Evolutionary conservation across 2,329 filamentous ascomycete genomes (phyloP).

Genomic region (Aspergillus sp.): DNA sequence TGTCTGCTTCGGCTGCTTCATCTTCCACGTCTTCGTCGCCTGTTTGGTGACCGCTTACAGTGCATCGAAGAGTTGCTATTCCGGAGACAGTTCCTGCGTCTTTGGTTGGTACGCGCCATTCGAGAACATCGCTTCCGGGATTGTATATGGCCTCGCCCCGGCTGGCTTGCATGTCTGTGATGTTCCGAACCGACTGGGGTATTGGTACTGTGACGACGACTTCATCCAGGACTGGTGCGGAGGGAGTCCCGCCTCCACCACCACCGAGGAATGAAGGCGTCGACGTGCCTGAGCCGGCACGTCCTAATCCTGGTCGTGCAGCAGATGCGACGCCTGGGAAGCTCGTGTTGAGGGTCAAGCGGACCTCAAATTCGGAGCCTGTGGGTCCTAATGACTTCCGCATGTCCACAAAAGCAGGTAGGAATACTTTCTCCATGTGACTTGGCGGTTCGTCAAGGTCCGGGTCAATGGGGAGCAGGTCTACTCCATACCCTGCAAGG

Average conservation of each 20-base stretch:
- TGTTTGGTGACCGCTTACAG: slow-evolving; percentile 61
- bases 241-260: slow-evolving; percentile 50
- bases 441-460: slow-evolving; percentile 50
- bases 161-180: slow-evolving; percentile 73
- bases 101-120: slow-evolving; percentile 77
- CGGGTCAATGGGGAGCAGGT: slow-evolving; percentile 68
- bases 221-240: slow-evolving; percentile 63
- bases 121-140: slow-evolving; percentile 62
- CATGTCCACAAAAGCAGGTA: slow-evolving; percentile 77
- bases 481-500: slow-evolving; percentile 87
- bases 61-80: slow-evolving; percentile 70
- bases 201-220: slow-evolving; percentile 72
- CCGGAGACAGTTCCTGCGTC: slow-evolving; percentile 62
- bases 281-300: slow-evolving; percentile 40
- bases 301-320: slow-evolving; percentile 32
- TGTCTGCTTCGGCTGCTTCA: slow-evolving; percentile 27
- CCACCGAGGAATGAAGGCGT: slow-evolving; percentile 44
- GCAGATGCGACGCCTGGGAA: slow-evolving; percentile 47
- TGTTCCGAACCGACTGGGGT: slow-evolving; percentile 69
- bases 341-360: slow-evolving; percentile 63
- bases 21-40: slow-evolving; percentile 43
- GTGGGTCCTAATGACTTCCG: slow-evolving; percentile 67
- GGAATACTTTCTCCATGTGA: slow-evolving; percentile 58
- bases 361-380: slow-evolving; percentile 83
- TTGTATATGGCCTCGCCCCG: slow-evolving; percentile 79